Evolutionary conservation across 768 basidiomycete genomes (phyloP).

Genomic region (Auricularia cornea): DNA sequence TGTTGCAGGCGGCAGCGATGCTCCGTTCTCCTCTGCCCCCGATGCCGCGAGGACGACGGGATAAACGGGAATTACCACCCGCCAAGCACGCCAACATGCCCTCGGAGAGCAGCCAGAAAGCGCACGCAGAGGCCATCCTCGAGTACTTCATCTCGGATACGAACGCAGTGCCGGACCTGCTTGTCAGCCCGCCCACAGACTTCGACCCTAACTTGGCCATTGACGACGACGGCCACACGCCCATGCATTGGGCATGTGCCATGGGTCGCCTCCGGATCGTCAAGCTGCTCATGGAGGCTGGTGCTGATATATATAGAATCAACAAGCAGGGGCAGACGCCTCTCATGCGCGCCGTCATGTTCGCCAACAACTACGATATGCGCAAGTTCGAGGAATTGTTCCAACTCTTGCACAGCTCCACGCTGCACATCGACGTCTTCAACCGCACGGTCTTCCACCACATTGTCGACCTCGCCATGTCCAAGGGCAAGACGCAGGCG

Average conservation of each 20-base stretch:
- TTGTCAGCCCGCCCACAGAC: slow-evolving; percentile 80
- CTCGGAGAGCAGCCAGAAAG: neutral
- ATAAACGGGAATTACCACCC: neutral
- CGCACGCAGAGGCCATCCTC: slow-evolving; percentile 91
- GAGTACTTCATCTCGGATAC: slow-evolving; percentile 99
- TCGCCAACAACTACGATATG: slow-evolving; percentile 98
- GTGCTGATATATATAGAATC: slow-evolving; percentile 94
- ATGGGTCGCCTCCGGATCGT: slow-evolving; percentile 97
- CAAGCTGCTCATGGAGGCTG: slow-evolving; percentile 85
- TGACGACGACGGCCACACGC: slow-evolving; percentile 96
- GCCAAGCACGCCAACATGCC: slow-evolving; percentile 4
- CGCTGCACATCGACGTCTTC: slow-evolving; percentile 95
- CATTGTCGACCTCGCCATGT: slow-evolving; percentile 93
- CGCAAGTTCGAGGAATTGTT: slow-evolving; percentile 98
- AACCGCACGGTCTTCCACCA: slow-evolving; percentile 98
- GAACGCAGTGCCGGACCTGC: slow-evolving; percentile 77
- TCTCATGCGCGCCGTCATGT: slow-evolving; percentile 98
- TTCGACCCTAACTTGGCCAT: slow-evolving; percentile 95
- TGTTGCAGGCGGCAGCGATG: slow-evolving; percentile 23
- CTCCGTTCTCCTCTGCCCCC: slow-evolving; percentile 27
- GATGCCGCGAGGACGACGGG: slow-evolving; percentile 41
- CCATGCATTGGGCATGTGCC: slow-evolving; percentile 97
- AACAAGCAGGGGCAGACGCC: slow-evolving; percentile 96
- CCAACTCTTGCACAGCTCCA: slow-evolving; percentile 94
- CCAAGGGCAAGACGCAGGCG: slow-evolving; percentile 95